Percentiles rank a stretch among this genome's conserved stretches.
phyloP scores from a whole-genome alignment of 1,284 basidiomycete genomes.

The Boletus subluridellus region DNA sequence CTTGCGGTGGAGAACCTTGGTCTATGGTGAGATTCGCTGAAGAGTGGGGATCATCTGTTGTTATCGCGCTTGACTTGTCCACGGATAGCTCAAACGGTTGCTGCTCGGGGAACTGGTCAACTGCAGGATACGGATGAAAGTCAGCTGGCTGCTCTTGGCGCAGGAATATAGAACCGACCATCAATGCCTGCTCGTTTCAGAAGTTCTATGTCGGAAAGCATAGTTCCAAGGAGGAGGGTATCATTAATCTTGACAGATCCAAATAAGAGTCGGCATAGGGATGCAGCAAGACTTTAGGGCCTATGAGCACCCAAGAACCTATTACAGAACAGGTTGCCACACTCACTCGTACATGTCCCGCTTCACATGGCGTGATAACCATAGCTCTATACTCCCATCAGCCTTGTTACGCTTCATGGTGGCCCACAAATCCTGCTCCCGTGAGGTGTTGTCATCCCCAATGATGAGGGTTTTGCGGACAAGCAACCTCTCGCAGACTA shows the following conservation, averaged over 20 bases:
- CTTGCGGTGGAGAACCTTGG: background rate
- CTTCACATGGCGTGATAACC: slow-evolving; percentile 36
- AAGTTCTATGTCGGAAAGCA: slow-evolving; percentile 62
- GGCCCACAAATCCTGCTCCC: background rate
- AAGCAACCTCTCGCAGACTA: background rate
- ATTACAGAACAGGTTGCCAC: background rate
- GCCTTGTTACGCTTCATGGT: background rate
- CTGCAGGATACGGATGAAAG: background rate
- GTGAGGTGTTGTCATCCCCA: background rate
- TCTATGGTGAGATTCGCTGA: too few relatives aligned
- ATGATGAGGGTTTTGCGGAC: background rate
- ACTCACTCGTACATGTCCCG: slow-evolving; percentile 85
- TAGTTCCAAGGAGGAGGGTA: slow-evolving; percentile 81
- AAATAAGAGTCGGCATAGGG: slow-evolving; percentile 72
- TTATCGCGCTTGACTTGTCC: too few relatives aligned
- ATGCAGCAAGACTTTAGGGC: slow-evolving; percentile 52
- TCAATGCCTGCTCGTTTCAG: background rate
- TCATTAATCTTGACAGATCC: slow-evolving; percentile 72
- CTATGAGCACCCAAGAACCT: background rate
- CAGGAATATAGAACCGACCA: background rate
- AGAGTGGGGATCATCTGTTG: too few relatives aligned
- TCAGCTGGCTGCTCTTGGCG: background rate
- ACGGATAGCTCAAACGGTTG: background rate
- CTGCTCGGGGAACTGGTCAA: background rate
- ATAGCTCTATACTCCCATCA: slow-evolving; percentile 1